These are phyloP conservation scores for Spathaspora boniae DNA, from an alignment of 805 yeast species.

Conservation along the genomic window DNA sequence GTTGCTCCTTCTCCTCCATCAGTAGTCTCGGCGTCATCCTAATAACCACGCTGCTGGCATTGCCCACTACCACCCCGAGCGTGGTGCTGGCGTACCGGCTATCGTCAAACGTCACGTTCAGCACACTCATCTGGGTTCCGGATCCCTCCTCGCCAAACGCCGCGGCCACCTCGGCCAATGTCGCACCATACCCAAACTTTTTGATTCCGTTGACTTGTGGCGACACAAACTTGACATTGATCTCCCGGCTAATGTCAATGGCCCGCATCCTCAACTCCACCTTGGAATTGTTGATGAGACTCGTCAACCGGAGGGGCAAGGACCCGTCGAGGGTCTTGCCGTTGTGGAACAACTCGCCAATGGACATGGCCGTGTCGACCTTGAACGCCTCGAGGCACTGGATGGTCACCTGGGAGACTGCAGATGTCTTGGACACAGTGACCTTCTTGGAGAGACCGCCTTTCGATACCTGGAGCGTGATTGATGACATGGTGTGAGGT, in stretches of 20 bases:
- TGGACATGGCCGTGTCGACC: constrained; percentile 12
- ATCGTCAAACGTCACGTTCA: constrained; percentile 13
- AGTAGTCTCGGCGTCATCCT: constrained; percentile 18
- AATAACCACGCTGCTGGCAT: constrained; percentile 20
- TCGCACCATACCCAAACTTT: constrained; percentile 2
- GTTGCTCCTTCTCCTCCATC: constrained; percentile 8
- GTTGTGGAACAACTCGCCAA: constrained; percentile 25
- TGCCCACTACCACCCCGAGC: constrained; percentile 20
- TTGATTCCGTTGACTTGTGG: constrained; percentile 2
- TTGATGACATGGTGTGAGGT: constrained; percentile 21
- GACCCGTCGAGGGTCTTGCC: constrained; percentile 29
- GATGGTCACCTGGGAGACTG: constrained; percentile 26
- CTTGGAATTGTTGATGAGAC: constrained; percentile 32
- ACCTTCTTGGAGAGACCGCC: constrained; percentile 24
- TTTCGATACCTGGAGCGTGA: constrained; percentile 25
- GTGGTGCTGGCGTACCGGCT: constrained; percentile 9
- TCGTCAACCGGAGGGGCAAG: constrained; percentile 30
- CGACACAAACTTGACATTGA: constrained; percentile 18
- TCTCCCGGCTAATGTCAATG: constrained; percentile 8
- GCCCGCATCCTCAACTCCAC: constrained; percentile 18
- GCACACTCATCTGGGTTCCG: constrained; percentile 12
- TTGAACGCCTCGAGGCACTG: constrained; percentile 24
- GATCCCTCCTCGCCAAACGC: constrained; percentile 4
- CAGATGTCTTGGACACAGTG: constrained; percentile 18
- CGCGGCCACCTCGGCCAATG: constrained; percentile 5